These are phyloP conservation scores for Hydnum rufescens DNA, from an alignment of 768 basidiomycete genomes.

Conservation along the genomic window DNA sequence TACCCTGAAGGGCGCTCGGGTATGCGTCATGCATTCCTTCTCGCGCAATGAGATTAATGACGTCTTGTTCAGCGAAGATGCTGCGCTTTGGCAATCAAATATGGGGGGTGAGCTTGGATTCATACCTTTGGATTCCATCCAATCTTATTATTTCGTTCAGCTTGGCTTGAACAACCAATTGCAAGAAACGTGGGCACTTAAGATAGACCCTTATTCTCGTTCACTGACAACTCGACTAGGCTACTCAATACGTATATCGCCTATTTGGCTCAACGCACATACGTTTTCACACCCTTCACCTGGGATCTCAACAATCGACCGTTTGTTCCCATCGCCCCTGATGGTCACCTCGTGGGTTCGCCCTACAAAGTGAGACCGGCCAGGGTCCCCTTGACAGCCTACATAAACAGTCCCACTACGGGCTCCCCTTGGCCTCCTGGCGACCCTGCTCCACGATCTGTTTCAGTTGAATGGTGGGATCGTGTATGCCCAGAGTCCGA, in stretches of 20 bases:
- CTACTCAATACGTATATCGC: background rate
- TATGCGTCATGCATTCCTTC: background rate
- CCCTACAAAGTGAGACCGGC: constrained; percentile 3
- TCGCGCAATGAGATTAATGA: background rate
- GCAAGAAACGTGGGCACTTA: constrained; percentile 5
- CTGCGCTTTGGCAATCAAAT: constrained; percentile 1
- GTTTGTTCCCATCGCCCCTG: background rate
- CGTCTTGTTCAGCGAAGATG: background rate
- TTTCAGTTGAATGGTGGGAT: constrained; percentile 28
- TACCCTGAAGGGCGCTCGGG: background rate
- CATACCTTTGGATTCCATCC: background rate
- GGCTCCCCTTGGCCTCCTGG: constrained; percentile 16
- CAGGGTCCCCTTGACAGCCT: constrained; percentile 6
- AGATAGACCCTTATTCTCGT: background rate
- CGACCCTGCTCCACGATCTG: constrained; percentile 24
- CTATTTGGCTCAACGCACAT: background rate
- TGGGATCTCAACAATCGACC: constrained; percentile 1
- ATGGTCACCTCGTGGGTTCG: background rate
- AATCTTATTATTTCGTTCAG: background rate
- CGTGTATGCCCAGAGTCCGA: constrained; percentile 25
- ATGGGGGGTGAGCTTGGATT: background rate
- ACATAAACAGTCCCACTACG: constrained; percentile 4
- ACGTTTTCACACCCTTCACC: constrained; percentile 6
- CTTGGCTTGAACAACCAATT: constrained; percentile 1
- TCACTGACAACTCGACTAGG: background rate